Percentiles rank a stretch among this genome's conserved stretches.
Evolutionary conservation across 176 grass and related monocot species (phyloP).

Genomic region (Oryza punctata): DNA sequence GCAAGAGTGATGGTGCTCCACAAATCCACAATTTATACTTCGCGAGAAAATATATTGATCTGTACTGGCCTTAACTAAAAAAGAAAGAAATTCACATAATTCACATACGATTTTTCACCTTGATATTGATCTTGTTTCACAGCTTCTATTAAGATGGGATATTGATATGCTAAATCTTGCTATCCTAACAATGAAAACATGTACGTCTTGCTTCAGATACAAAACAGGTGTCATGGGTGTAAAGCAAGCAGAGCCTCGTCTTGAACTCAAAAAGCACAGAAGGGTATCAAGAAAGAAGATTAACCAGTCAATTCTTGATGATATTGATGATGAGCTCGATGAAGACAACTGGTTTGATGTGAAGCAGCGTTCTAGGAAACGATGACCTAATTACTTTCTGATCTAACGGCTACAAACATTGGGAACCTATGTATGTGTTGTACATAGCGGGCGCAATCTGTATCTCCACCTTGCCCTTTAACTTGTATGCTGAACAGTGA

Average conservation of each 20-base stretch:
- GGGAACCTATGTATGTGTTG: conserved; percentile 5
- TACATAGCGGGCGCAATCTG: conserved; percentile 32
- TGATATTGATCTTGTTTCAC: neutral
- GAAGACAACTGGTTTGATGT: conserved; percentile 53
- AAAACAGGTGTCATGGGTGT: conserved; percentile 79
- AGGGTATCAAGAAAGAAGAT: conserved; percentile 82
- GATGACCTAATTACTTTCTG: neutral
- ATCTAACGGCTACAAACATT: conserved; percentile 35
- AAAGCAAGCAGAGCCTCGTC: conserved; percentile 80
- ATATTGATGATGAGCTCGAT: conserved; percentile 60
- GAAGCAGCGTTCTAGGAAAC: conserved; percentile 48
- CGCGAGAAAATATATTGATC: neutral
- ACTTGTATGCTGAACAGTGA: neutral
- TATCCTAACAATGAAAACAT: neutral
- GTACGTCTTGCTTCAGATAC: conserved; percentile 56
- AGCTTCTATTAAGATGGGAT: neutral
- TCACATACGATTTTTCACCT: neutral
- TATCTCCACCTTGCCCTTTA: neutral
- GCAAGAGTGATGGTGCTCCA: too few relatives aligned
- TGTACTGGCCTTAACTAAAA: neutral
- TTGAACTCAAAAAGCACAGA: conserved; percentile 83
- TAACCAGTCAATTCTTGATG: conserved; percentile 77
- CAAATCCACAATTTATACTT: neutral
- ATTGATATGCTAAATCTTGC: neutral
- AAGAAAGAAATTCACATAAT: neutral